A percentile compares a stretch with the other conserved stretches of the same genome.
Evolutionary conservation across 2,329 filamentous ascomycete genomes (phyloP).

Genomic region (Pyricularia sp.): DNA sequence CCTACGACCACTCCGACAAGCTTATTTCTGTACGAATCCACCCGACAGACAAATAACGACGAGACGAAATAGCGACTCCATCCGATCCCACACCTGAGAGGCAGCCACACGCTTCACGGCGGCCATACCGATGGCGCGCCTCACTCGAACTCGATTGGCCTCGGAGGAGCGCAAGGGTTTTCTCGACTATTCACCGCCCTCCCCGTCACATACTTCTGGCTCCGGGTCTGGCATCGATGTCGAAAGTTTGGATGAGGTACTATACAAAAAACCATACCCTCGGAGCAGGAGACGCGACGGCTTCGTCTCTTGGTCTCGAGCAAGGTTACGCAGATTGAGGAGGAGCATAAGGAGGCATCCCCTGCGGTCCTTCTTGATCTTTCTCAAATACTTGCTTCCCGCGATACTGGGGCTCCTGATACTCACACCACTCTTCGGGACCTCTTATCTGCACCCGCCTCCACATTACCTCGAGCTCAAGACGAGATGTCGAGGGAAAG

Average conservation of each 20-base stretch:
- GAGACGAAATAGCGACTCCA: background rate
- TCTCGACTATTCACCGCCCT: slow-evolving; percentile 3
- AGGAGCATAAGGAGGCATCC: background rate
- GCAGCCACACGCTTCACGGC: background rate
- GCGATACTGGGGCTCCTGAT: slow-evolving; percentile 39
- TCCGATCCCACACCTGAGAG: background rate
- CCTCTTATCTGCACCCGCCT: slow-evolving; percentile 31
- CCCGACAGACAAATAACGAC: background rate
- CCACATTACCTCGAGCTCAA: slow-evolving; percentile 26
- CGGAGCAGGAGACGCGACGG: background rate
- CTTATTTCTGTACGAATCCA: background rate
- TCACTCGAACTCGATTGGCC: background rate
- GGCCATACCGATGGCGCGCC: slow-evolving; percentile 1
- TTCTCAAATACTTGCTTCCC: slow-evolving; percentile 22
- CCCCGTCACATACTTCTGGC: background rate
- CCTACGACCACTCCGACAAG: background rate
- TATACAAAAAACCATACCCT: background rate
- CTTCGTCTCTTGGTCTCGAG: slow-evolving; percentile 1
- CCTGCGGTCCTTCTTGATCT: background rate
- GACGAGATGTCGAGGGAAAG: slow-evolving; percentile 18
- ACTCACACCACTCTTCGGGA: slow-evolving; percentile 23
- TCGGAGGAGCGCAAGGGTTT: slow-evolving; percentile 5
- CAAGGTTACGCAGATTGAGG: slow-evolving; percentile 3
- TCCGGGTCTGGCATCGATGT: slow-evolving; percentile 2
- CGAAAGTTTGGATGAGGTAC: slow-evolving; percentile 4